phyloP scores from a whole-genome alignment of 1,284 basidiomycete genomes.

The Singerocomus inundabilis region DNA sequence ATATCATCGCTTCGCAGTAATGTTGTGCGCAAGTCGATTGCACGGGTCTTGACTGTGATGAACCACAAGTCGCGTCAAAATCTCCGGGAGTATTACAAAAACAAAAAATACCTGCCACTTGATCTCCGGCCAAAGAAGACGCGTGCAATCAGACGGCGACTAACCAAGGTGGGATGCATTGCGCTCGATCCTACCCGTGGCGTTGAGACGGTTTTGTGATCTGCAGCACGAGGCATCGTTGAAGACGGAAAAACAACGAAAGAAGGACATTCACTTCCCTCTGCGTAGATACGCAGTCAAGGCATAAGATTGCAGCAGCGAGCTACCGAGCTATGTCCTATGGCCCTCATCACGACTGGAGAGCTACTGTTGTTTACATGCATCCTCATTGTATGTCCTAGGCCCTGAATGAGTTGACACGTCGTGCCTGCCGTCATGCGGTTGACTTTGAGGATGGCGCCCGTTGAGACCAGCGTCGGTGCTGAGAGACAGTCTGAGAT shows the following conservation, averaged over 20 bases:
- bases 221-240: constrained; percentile 73
- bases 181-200: neutral
- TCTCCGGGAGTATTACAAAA: constrained; percentile 97
- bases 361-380: constrained; percentile 32
- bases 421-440: constrained; percentile 23
- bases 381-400: constrained; percentile 43
- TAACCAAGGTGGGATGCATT: constrained; percentile 72
- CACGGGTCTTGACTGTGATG: constrained; percentile 97
- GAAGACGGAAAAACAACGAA: constrained; percentile 88
- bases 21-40: constrained; percentile 98
- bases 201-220: constrained; percentile 9
- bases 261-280: constrained; percentile 95
- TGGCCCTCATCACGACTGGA: constrained; percentile 6
- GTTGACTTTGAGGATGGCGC: constrained; percentile 15
- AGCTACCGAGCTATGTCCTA: constrained; percentile 8
- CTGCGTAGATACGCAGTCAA: constrained; percentile 81
- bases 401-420: constrained; percentile 37
- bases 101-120: constrained; percentile 95
- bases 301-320: constrained; percentile 51
- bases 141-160: constrained; percentile 93
- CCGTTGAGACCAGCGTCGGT: neutral
- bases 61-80: constrained; percentile 98
- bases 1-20: constrained; percentile 53
- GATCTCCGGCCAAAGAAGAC: constrained; percentile 99
- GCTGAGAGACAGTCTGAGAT: neutral